Evolutionary conservation across 148 eudicot species (phyloP).

Genomic region (Cornus florida): DNA sequence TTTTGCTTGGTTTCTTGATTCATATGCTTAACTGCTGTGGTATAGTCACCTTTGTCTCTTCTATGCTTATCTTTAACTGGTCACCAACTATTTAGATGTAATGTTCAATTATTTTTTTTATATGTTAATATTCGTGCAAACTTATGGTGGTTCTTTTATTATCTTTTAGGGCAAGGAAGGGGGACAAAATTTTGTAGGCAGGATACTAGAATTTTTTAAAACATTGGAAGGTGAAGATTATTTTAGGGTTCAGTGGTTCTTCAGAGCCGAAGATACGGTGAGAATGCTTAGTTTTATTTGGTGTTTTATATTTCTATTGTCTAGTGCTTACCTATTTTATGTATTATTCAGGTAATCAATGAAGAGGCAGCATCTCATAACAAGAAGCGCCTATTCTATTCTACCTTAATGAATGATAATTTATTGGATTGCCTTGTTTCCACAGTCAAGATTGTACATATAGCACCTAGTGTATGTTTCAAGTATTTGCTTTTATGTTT

Average conservation of each 20-base stretch:
- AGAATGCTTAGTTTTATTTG: neutral
- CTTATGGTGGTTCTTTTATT: neutral
- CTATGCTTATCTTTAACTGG: neutral
- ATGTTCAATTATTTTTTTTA: neutral
- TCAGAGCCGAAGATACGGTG: conserved; percentile 43
- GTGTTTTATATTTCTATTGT: neutral
- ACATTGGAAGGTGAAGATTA: conserved; percentile 38
- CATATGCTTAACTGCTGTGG: neutral
- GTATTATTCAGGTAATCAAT: conserved; percentile 31
- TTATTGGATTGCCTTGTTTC: conserved; percentile 44
- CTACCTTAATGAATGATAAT: conserved; percentile 42
- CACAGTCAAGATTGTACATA: conserved; percentile 33
- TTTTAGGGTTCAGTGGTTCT: conserved; percentile 47
- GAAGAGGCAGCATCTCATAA: conserved; percentile 34
- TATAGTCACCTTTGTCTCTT: neutral
- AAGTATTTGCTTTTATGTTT: neutral
- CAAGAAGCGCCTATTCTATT: conserved; percentile 36
- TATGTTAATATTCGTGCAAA: neutral
- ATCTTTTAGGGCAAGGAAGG: conserved; percentile 21
- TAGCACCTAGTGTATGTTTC: conserved; percentile 34
- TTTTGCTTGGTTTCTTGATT: no score
- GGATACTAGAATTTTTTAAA: conserved; percentile 42
- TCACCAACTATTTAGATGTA: neutral
- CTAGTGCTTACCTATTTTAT: neutral
- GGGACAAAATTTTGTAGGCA: conserved; percentile 31